These are phyloP conservation scores for Malus hybrid DNA, from an alignment of 331 rosid genomes.

Conservation along the genomic window DNA sequence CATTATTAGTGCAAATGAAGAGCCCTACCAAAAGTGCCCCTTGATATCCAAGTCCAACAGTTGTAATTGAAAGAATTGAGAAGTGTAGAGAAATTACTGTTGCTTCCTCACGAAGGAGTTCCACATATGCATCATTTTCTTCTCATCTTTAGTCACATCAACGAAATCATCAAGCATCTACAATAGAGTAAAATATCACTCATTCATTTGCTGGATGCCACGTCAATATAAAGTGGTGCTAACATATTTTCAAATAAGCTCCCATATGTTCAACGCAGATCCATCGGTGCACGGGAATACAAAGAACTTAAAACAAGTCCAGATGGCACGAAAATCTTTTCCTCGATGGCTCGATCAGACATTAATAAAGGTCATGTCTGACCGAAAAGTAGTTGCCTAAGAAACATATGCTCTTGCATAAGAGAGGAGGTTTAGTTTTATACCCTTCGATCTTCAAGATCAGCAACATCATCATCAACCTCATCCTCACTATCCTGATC, in stretches of 20 bases:
- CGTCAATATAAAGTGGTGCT: background rate
- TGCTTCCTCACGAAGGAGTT: constrained; percentile 60
- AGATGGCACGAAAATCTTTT: background rate
- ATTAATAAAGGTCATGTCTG: background rate
- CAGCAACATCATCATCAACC: constrained; percentile 86
- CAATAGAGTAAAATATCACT: constrained; percentile 9
- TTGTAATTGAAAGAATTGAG: too few relatives aligned
- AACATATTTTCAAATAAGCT: background rate
- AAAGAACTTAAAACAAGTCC: background rate
- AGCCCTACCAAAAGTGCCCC: background rate
- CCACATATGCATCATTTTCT: constrained; percentile 68
- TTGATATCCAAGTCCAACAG: too few relatives aligned
- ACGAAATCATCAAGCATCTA: constrained; percentile 68
- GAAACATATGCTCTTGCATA: background rate
- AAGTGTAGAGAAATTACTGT: constrained; percentile 27
- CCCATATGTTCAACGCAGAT: background rate
- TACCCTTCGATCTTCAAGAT: constrained; percentile 87
- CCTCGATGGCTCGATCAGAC: background rate
- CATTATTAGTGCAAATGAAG: background rate
- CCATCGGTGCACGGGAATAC: background rate
- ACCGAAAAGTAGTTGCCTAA: background rate
- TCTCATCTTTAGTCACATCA: constrained; percentile 39
- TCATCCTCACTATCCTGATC: constrained; percentile 89
- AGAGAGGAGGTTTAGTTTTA: background rate
- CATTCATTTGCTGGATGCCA: background rate